Base-by-base conservation (phyloP, 2,329 filamentous ascomycete genomes). In the Alternaria viburni region DNA sequence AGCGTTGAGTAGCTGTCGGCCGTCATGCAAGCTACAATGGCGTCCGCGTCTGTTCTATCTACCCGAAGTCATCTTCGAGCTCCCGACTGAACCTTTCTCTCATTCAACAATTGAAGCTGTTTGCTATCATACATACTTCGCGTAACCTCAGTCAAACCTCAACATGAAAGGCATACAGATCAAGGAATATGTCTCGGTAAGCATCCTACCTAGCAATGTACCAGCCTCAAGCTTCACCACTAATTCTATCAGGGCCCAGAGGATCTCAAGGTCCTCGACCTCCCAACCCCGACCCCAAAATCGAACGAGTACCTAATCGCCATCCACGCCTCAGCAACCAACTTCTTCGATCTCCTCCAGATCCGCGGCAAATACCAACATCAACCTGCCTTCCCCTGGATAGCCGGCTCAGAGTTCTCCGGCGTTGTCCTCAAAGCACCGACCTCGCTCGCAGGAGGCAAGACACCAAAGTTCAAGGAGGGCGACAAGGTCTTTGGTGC, bases 341-440 rank as follows among this genome's bases (percentile, higher is more conserved):
- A 98, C 83, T 98, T 98, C 87, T 98, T 97, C 84, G 95, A 98
- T 79, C 91, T 97, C 61, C 88, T 98, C 58, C 95, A 98, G 78
- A 93, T 97, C 76, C 91, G 93, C 76, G 95, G 95, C 60, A 97
- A 96, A 87, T 98, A 98, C 82, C 95, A 98, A 78, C 87, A 93
- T 77, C 94, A 97, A 74, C 93, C 93, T 0, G 89, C 91, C 0
- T 89, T 97, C 52, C 94, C 94, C 30, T 97, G 94, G 93, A 83
- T 95, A 54, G 89, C 93, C 0, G 95, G 95, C 64, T 88, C 88
- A 75, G 95, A 98, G 78, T 98, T 97, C 82, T 88, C 92, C 23
- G 95, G 95, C 68, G 85, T 89, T 6, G 84, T 98, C 69, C 79
- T 94, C 52, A 85, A 90, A 51, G 85, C 88, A 0, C 93, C 93